Evolutionary conservation across 768 basidiomycete species (phyloP).

Genomic region (Lactifluus rugatus): DNA sequence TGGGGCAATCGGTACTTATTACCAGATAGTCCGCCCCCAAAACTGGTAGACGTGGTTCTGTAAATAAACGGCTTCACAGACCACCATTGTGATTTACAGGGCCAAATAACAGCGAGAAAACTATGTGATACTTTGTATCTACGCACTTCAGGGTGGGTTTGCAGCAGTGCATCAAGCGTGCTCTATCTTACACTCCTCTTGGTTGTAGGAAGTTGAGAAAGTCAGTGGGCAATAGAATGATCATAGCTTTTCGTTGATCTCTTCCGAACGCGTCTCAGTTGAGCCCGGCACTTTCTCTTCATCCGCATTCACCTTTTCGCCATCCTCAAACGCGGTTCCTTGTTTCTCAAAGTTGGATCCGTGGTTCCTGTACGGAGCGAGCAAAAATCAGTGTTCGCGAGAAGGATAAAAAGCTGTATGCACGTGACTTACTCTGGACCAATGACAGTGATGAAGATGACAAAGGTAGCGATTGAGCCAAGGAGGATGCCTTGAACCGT

Average conservation of each 20-base stretch:
- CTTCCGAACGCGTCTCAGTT: not conserved
- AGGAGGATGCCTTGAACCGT: slow-evolving; percentile 81
- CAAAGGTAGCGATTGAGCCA: slow-evolving; percentile 69
- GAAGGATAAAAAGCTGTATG: no score
- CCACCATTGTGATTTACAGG: not conserved
- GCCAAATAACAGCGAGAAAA: not conserved
- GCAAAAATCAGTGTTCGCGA: not conserved
- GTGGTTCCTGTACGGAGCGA: slow-evolving; percentile 22
- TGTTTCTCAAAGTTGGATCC: slow-evolving; percentile 69
- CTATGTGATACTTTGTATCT: not conserved
- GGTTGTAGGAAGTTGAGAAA: not conserved
- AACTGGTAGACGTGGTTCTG: no score
- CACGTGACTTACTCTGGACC: slow-evolving; percentile 58
- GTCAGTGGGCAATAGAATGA: not conserved
- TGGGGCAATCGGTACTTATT: no score
- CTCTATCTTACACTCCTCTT: not conserved
- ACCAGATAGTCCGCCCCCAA: no score
- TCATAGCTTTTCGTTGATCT: not conserved
- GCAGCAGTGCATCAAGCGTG: not conserved
- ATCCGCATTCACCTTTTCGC: slow-evolving; percentile 34
- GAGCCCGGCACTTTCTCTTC: not conserved
- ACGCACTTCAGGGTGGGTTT: not conserved
- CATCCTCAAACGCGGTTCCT: slow-evolving; percentile 71
- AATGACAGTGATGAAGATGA: slow-evolving; percentile 64
- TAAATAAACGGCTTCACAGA: not conserved